Base-by-base conservation (phyloP, 2,329 filamentous ascomycete species). In the Didymella lethalis region DNA sequence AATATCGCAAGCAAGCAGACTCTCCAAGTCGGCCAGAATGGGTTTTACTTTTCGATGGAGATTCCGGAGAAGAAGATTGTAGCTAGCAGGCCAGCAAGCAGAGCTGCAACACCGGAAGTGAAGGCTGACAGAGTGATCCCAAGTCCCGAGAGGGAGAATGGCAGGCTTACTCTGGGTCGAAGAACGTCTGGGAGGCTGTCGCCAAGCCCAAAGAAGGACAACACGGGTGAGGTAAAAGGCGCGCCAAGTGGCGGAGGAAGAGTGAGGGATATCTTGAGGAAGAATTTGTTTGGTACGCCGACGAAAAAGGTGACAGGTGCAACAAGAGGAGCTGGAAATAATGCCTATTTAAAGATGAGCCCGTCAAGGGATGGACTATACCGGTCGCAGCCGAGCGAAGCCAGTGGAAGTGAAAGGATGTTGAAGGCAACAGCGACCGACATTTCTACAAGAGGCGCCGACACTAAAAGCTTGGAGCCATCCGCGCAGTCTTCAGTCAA, bases 1-100 rank as follows among this genome's bases (percentile, higher is more conserved):
- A 58, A 18, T 47, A 11, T 29, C 7, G 48, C 18, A 14, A 11
- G n/a, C 5, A 32, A 18, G 11, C 25, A 31, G 44, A 59, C 43
- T 11, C 41, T 70, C 11, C 63, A 70, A 51, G 54, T 70, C 20
- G 63, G 63, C 8, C 60, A 57, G 32, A 63, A 64, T 48, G 64
- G 60, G 0, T 70, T 70, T 43, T 65, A 68, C 23, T 69, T 68
- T 34, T 60, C 62, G 3, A 64, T 61, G 31, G 67, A 70, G 47
- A 48, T 69, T 4, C 58, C 68, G 6, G 48, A 59, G 29, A 69
- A 65, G 57, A 54, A 58, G 14, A 48, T 49, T 7, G 47, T 49
- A 38, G 47, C 56, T 7, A 50, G 53, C 11, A 61, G 44, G 32
- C 36, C 48, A 32, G 47, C 60, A 14, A 50, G 53, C 16, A 61